These are phyloP conservation scores for Stephania yunnanensis DNA, from an alignment of 164 flowering plant genomes.

Conservation along the genomic window DNA sequence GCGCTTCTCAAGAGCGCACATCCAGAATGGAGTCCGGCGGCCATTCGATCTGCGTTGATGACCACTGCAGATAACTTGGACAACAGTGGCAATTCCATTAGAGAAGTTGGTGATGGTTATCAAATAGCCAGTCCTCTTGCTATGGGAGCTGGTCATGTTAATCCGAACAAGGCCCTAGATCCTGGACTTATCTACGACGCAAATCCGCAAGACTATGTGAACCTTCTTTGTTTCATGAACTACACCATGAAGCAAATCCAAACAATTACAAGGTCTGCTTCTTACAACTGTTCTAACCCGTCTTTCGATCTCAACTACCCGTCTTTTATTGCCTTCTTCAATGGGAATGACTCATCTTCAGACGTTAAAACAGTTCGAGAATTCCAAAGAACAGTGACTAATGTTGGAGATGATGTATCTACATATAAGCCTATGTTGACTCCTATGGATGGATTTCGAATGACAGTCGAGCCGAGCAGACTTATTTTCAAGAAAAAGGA, in stretches of 20 bases:
- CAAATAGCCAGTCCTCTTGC: slow-evolving; percentile 38
- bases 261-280: slow-evolving; percentile 23
- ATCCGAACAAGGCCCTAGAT: slow-evolving; percentile 50
- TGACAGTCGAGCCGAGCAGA: background rate
- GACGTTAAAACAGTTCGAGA: slow-evolving; percentile 13
- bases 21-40: slow-evolving; percentile 63
- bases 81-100: slow-evolving; percentile 26
- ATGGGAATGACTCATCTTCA: slow-evolving; percentile 15
- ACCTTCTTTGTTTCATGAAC: slow-evolving; percentile 39
- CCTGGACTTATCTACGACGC: slow-evolving; percentile 52
- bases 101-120: slow-evolving; percentile 20
- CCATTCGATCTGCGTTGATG: slow-evolving; percentile 59
- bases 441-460: background rate
- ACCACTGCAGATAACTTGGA: slow-evolving; percentile 40
- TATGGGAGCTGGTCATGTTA: slow-evolving; percentile 55
- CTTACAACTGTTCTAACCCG: slow-evolving; percentile 21
- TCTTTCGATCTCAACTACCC: slow-evolving; percentile 53
- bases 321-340: slow-evolving; percentile 42
- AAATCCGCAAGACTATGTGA: slow-evolving; percentile 28
- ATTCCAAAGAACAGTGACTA: slow-evolving; percentile 41
- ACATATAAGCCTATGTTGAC: background rate
- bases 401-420: slow-evolving; percentile 2
- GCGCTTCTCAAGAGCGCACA: slow-evolving; percentile 42
- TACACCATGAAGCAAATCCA: slow-evolving; percentile 33
- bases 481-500: slow-evolving; percentile 2